Conservation (phyloP, 75 land plant genomes). For the Picea sitchensis region DNA sequence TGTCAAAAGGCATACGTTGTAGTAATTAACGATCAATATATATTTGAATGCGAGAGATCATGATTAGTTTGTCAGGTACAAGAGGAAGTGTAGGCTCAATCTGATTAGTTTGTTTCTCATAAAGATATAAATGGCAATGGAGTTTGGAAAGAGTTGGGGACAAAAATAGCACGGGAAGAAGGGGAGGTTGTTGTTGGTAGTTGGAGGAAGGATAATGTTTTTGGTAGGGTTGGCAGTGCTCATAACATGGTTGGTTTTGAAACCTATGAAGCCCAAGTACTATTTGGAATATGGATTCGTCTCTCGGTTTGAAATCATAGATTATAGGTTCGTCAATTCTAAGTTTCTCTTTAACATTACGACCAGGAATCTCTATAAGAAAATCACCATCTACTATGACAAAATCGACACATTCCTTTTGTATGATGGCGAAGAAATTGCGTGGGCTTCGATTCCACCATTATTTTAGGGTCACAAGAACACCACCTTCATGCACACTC, state of each 20-base stretch:
- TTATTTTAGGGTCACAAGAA: constrained; percentile 34
- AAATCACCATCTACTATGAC: constrained; percentile 36
- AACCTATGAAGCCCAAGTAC: constrained; percentile 18
- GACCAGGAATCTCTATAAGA: constrained; percentile 30
- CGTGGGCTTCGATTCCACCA: not conserved
- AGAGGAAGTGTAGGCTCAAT: too few relatives aligned
- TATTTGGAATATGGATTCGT: constrained; percentile 23
- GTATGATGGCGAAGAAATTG: constrained; percentile 21
- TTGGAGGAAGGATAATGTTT: constrained; percentile 11
- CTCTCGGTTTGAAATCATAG: constrained; percentile 5
- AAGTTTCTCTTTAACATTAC: constrained; percentile 16
- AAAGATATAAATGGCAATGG: too few relatives aligned
- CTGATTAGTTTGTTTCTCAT: too few relatives aligned
- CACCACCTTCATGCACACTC: constrained; percentile 12
- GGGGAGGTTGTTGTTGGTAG: too few relatives aligned
- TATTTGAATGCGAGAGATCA: too few relatives aligned
- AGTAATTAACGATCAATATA: too few relatives aligned
- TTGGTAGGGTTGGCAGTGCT: constrained; percentile 19
- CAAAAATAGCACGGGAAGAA: too few relatives aligned
- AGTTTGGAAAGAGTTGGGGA: too few relatives aligned
- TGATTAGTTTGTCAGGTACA: too few relatives aligned
- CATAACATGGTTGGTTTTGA: constrained; percentile 16
- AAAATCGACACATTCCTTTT: constrained; percentile 7
- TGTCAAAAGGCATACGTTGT: too few relatives aligned
- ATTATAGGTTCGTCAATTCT: constrained; percentile 10